These are phyloP conservation scores for Effrenium voratum DNA, from an alignment of 73 alveolate species.

Conservation along the genomic window DNA sequence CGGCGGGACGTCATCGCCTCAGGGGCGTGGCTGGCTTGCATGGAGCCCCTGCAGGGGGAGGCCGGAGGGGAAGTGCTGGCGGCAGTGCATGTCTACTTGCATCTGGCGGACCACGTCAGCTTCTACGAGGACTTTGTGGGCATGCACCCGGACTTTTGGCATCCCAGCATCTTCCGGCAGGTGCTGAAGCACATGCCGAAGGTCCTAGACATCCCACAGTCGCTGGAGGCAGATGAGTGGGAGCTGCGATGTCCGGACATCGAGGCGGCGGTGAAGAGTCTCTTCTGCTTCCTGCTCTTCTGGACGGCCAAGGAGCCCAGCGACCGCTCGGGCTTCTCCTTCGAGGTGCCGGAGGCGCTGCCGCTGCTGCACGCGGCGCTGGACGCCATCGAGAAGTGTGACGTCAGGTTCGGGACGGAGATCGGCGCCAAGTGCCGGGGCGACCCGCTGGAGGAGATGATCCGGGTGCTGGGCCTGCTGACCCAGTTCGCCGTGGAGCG, in stretches of 20 bases:
- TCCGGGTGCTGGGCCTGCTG: conserved; percentile 60
- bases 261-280: conserved; percentile 80
- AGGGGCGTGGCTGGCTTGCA: conserved; percentile 64
- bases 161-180: conserved; percentile 28
- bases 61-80: conserved; percentile 6
- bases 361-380: conserved; percentile 55
- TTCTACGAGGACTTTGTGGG: conserved; percentile 73
- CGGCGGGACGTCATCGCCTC: conserved; percentile 67
- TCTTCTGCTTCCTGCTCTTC: conserved; percentile 67
- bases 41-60: conserved; percentile 42
- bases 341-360: conserved; percentile 47
- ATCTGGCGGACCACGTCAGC: conserved; percentile 51
- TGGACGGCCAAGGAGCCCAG: conserved; percentile 68
- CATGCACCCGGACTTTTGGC: conserved; percentile 82
- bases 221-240: conserved; percentile 66
- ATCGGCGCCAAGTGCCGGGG: conserved; percentile 85
- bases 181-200: conserved; percentile 75
- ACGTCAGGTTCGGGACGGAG: conserved; percentile 57
- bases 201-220: conserved; percentile 15
- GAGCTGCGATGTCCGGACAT: conserved; percentile 88
- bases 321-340: background rate
- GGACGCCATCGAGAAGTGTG: conserved; percentile 56
- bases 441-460: conserved; percentile 83
- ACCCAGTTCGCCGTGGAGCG: conserved; percentile 57
- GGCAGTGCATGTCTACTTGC: conserved; percentile 48